Evolutionary conservation across 169 alveolate species (phyloP), one percentile per base, ranked within the genome.

Genomic region (Plasmodium sp.): DNA sequence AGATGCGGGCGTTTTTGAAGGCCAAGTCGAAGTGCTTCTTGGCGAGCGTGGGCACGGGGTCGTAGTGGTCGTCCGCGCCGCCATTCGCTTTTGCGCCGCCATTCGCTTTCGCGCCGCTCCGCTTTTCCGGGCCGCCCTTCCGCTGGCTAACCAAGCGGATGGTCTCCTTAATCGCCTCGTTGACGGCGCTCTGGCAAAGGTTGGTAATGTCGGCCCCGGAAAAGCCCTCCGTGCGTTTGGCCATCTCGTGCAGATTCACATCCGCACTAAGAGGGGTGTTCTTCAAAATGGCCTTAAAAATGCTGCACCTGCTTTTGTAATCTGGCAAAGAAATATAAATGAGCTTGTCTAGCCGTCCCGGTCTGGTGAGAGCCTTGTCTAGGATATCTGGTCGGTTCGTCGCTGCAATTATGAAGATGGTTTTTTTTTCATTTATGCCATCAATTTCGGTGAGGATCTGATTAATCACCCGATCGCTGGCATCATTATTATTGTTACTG

Each of bases 161-260:
- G 41, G 98, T 96, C 88, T 98, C 99, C 91, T 99, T 97, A 81
- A 98, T 98, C 10, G 99, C 99, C 86, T 98, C 97, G 79, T 98
- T 97, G 33, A 99, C 99, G 3, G 99, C 99, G 92, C 99, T 97
- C 85, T 98, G 98, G 92, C 99, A 97, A 27, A 98, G 90, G 93
- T 98, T 99, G 67, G 99, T 98, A 45, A 98, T 93, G 95, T 98
- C 99, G 31, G 99, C 99, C 34, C 99, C 99, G 34, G 99, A 98
- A 86, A 97, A 98, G 3, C 99, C 98, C 27, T 98, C 98, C 27
- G 98, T 96, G 51, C 91, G 85, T 73, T 94, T 95, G 58, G 99
- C 98, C 92, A 99, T 93, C 83, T 94, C 95, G 54, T 96, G 84
- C 12, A 97, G 96, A 92, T 98, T 97, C 22, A 98, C 98, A 84